These are phyloP conservation scores for Magnolia officinalis DNA, from an alignment of 164 flowering plant genomes.

Conservation along the genomic window DNA sequence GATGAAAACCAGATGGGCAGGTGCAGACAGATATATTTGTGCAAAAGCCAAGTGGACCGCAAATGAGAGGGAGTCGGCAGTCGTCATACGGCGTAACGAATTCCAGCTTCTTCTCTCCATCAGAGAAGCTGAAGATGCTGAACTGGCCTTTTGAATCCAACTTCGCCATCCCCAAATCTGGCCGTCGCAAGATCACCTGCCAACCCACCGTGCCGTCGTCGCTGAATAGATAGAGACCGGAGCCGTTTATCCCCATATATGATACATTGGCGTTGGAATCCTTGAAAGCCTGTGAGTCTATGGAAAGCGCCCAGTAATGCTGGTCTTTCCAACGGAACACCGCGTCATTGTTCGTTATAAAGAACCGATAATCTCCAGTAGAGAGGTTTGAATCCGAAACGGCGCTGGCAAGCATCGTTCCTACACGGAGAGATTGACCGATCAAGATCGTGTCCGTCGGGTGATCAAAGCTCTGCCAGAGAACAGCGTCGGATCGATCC, in stretches of 20 bases:
- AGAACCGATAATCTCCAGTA: conserved; percentile 44
- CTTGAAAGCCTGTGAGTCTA: conserved; percentile 40
- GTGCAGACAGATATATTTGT: conserved; percentile 40
- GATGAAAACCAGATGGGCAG: conserved; percentile 50
- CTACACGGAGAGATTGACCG: conserved; percentile 49
- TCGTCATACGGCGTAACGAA: conserved; percentile 43
- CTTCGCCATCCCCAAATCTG: conserved; percentile 51
- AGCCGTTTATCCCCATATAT: conserved; percentile 43
- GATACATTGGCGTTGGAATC: conserved; percentile 37
- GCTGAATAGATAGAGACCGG: conserved; percentile 56
- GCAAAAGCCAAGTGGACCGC: conserved; percentile 63
- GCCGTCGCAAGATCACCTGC: conserved; percentile 32
- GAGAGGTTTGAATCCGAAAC: conserved; percentile 35
- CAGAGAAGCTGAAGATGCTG: conserved; percentile 35
- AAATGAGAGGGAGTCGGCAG: conserved; percentile 54
- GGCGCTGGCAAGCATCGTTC: conserved; percentile 32
- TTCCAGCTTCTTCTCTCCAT: conserved; percentile 26
- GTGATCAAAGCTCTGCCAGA: conserved; percentile 21
- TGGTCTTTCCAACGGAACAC: conserved; percentile 51
- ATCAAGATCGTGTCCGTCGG: conserved; percentile 28
- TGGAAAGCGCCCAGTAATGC: conserved; percentile 70
- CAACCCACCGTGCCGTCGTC: conserved; percentile 39
- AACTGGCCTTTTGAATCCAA: conserved; percentile 49
- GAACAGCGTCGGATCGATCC: background rate
- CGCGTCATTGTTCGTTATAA: conserved; percentile 39